These are phyloP conservation scores for Pouteria glomerata DNA, from an alignment of 148 eudicot species.

Conservation along the genomic window DNA sequence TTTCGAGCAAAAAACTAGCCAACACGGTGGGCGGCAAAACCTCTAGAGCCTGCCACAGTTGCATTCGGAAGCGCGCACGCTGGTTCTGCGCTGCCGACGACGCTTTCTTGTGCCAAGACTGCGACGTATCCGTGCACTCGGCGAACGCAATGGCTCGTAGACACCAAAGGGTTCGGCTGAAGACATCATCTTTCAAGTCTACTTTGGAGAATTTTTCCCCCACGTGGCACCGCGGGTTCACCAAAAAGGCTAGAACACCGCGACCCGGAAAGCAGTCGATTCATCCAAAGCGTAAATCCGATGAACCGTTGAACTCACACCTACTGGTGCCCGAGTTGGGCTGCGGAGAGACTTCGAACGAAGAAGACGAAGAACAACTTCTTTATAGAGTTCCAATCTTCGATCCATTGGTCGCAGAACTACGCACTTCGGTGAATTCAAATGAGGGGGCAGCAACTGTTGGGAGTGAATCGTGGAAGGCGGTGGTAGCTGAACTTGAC, in stretches of 20 bases:
- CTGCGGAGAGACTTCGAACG: constrained; percentile 42
- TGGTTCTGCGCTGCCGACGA: constrained; percentile 85
- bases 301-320: constrained; percentile 17
- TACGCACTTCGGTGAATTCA: constrained; percentile 25
- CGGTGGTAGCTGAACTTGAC: constrained; percentile 4
- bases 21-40: constrained; percentile 69
- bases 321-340: constrained; percentile 62
- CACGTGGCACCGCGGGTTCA: constrained; percentile 65
- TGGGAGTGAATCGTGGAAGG: constrained; percentile 1
- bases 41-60: constrained; percentile 71
- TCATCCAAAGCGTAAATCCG: constrained; percentile 9
- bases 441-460: constrained; percentile 16
- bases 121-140: constrained; percentile 68
- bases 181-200: constrained; percentile 42
- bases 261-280: constrained; percentile 36
- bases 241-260: constrained; percentile 61
- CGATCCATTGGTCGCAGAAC: constrained; percentile 51
- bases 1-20: constrained; percentile 36
- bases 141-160: constrained; percentile 71
- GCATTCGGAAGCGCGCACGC: constrained; percentile 57
- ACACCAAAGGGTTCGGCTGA: constrained; percentile 75
- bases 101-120: constrained; percentile 76
- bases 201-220: constrained; percentile 24
- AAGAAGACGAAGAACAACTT: constrained; percentile 66
- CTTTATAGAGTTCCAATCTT: constrained; percentile 65